Base-by-base conservation (phyloP, 805 yeast species). In the Isabelozyma gotoi region DNA sequence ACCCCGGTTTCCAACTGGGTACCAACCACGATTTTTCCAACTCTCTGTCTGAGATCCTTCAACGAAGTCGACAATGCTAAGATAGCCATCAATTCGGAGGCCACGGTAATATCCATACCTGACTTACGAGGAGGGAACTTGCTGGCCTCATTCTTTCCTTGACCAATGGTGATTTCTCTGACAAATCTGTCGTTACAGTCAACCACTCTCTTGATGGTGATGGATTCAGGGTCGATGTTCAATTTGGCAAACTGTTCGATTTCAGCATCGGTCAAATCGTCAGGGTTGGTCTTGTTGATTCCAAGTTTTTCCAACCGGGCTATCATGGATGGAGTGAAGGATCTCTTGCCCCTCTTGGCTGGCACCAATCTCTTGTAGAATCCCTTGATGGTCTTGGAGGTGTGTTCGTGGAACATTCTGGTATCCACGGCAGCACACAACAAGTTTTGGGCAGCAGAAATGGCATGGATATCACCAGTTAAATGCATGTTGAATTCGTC, bases 391-490 rank as follows among this genome's bases (percentile, higher is more conserved):
- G 78, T 66, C 64, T 84, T 85, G 63, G 90, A 96, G 7, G 97
- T 85, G 49, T 74, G 59, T 71, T 92, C 98, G 65, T 92, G 98
- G 80, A 92, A 92, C 81, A 91, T 88, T 69, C 98, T 84, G 5
- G 98, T 89, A 68, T 92, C 98, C 49, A 92, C 84, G 24, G 98
- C 98, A 39, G 98, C 97, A 47, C 97, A 96, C 49, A 92, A 76
- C 59, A 92, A 74, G 73, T 92, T 92, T 55, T 88, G 91, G 29
- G 98, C 98, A 46, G 90, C 90, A 40, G 90, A 82, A 47, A 92
- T 90, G 37, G 98, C 98, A 68, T 92, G 98, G 53, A 92, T 92
- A 65, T 92, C 99, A 62, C 98, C 98, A 40, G 98, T 92, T 53
- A 92, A 76, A 65, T 92, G 98, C 88, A 94, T 81, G 73, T 94